Evolutionary conservation across 1,139 yeast genomes (phyloP).

Genomic region (Hemisphaericaspora subhashii): DNA sequence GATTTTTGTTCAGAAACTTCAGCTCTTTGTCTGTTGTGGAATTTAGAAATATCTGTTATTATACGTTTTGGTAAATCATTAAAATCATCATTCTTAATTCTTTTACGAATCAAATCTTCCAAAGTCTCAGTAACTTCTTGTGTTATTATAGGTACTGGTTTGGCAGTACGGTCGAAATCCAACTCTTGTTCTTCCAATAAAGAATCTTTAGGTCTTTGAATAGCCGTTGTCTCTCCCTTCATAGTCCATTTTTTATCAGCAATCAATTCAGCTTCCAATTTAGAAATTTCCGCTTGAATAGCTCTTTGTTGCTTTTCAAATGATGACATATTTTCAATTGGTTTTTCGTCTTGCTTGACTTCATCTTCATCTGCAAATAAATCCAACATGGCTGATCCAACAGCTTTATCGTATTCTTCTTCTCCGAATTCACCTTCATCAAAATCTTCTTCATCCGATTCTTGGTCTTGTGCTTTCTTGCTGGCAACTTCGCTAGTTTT

Average conservation of each 20-base stretch:
- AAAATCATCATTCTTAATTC: slow-evolving; percentile 73
- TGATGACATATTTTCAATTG: slow-evolving; percentile 53
- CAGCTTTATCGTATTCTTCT: slow-evolving; percentile 55
- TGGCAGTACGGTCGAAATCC: slow-evolving; percentile 47
- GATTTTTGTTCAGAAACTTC: slow-evolving; percentile 87
- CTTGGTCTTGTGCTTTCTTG: slow-evolving; percentile 22
- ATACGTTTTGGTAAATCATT: slow-evolving; percentile 82
- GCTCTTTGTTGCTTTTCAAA: slow-evolving; percentile 82
- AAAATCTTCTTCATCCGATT: slow-evolving; percentile 32
- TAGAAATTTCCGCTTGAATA: slow-evolving; percentile 72
- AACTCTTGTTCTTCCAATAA: slow-evolving; percentile 49
- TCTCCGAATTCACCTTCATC: slow-evolving; percentile 41
- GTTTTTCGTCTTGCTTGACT: slow-evolving; percentile 18
- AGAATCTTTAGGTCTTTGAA: slow-evolving; percentile 82
- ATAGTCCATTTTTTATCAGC: slow-evolving; percentile 93
- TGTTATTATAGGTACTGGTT: slow-evolving; percentile 85
- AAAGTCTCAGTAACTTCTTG: slow-evolving; percentile 80
- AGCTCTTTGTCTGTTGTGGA: slow-evolving; percentile 48
- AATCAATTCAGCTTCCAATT: slow-evolving; percentile 81
- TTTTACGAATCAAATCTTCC: slow-evolving; percentile 83
- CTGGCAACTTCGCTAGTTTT: slow-evolving; percentile 10
- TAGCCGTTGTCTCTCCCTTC: slow-evolving; percentile 86
- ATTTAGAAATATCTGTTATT: slow-evolving; percentile 61
- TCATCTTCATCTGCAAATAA: slow-evolving; percentile 55
- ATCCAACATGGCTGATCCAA: slow-evolving; percentile 58